Base-by-base conservation (phyloP, 176 grass and related monocot species). In the Neostapfia colusana region DNA sequence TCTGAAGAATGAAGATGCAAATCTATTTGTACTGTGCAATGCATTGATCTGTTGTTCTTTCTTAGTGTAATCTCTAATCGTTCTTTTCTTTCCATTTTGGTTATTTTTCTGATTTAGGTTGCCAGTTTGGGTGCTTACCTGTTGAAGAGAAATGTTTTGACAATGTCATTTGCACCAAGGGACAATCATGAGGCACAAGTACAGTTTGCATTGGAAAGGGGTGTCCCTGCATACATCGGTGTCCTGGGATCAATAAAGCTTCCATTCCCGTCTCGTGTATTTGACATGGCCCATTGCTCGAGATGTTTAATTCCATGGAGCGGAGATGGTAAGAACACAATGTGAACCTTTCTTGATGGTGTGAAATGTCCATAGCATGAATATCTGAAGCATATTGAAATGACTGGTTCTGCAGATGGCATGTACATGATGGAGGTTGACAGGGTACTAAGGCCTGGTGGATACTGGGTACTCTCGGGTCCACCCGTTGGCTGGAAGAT, bases 351-450 rank as follows among this genome's bases (percentile, higher is more conserved):
- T 46, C 10, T 27, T 72, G 20, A 16, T 74, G 56, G 14, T 80
- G 57, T 77, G 69, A 50, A 65, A 54, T 39, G 9, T 63, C 3
- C 41, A 17, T 57, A 61, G 27, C 25, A n/a, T 57, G 39, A 50
- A 63, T 21, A 63, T 64, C 27, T 88, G 60, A 73, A 62, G 18
- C 31, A 69, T 72, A 63, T 5, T 67, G 36, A 43, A 60, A 21
- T 39, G 65, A 69, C 16, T 56, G 58, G 54, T 63, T 90, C 67
- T 51, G 45, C 87, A 97, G 93, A 93, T 77, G 93, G 93, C 68
- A 90, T 93, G 80, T 97, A 97, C 87, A 90, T 97, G 90, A 93
- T 92, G 90, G 93, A 97, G 66, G 88, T 93, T 74, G 93, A 97
- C 81, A 69, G 93, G 42, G 93, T 97, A 48, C 83, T 97, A 25